These are phyloP conservation scores for Erigeron canadensis DNA, from an alignment of 129 eudicot genomes.

Conservation along the genomic window DNA sequence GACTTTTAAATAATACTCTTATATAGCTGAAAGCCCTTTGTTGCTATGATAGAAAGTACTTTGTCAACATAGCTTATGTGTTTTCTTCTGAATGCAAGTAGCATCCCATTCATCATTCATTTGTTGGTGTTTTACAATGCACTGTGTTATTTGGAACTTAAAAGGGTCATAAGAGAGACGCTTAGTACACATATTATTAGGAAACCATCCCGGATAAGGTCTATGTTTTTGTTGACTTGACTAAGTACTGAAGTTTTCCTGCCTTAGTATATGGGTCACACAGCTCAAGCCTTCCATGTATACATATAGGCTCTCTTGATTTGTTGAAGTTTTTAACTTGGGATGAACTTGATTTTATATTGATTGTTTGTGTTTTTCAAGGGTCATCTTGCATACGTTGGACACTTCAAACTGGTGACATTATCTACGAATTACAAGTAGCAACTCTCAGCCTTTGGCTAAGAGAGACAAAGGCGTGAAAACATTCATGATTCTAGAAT, in stretches of 20 bases:
- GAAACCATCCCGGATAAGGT: too few species aligned
- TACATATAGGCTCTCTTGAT: background rate
- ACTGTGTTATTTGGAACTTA: too few species aligned
- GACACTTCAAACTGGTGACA: conserved; percentile 58
- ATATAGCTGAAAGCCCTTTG: too few species aligned
- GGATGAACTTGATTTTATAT: background rate
- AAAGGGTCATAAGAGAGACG: too few species aligned
- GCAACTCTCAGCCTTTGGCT: conserved; percentile 52
- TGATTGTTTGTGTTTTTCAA: conserved; percentile 11
- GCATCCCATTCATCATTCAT: too few species aligned
- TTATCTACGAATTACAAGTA: conserved; percentile 44
- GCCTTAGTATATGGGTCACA: conserved; percentile 62
- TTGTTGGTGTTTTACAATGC: too few species aligned
- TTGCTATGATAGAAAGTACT: too few species aligned
- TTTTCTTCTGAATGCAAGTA: too few species aligned
- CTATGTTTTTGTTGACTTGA: too few species aligned
- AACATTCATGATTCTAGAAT: conserved; percentile 68
- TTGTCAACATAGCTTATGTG: too few species aligned
- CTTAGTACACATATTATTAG: too few species aligned
- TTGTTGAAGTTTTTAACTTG: conserved; percentile 16
- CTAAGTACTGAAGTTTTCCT: conserved; percentile 64
- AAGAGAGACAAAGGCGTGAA: conserved; percentile 59
- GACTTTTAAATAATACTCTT: too few species aligned
- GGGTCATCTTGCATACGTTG: conserved; percentile 81
- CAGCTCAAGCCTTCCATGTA: conserved; percentile 68